Evolutionary conservation across 2,329 filamentous ascomycete genomes (phyloP).

Genomic region (Colletotrichum sp.): DNA sequence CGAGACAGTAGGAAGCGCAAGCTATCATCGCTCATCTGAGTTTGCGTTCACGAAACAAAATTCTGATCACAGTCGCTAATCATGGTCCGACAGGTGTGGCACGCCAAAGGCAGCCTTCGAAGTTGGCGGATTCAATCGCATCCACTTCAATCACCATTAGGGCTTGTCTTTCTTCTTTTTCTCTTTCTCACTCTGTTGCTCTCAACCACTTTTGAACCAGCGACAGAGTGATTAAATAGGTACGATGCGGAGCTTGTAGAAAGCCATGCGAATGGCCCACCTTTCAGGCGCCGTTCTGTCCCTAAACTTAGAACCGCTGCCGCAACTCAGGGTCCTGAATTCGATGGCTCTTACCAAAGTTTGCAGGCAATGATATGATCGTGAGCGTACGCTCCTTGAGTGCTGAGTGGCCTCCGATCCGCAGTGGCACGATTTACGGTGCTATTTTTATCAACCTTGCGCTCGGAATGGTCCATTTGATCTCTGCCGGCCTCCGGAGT

Average conservation of each 20-base stretch:
- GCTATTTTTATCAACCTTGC: not conserved
- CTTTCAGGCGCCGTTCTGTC: not conserved
- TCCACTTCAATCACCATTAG: not conserved
- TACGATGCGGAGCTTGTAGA: not conserved
- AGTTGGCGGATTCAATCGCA: not conserved
- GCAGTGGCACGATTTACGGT: not conserved
- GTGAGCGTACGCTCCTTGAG: not conserved
- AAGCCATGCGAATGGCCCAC: not conserved
- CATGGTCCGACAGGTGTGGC: not conserved
- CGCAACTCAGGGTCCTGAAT: not conserved
- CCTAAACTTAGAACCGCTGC: constrained; percentile 11
- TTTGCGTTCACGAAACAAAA: not conserved
- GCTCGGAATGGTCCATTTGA: not conserved
- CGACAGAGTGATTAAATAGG: not conserved
- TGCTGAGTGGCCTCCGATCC: not conserved
- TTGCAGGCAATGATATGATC: not conserved
- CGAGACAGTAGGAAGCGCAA: not conserved
- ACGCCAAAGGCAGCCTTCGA: not conserved
- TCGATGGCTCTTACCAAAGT: not conserved
- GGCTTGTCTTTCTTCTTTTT: not conserved
- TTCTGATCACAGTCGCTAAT: not conserved
- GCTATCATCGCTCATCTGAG: not conserved
- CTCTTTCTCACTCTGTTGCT: not conserved
- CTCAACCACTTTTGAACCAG: not conserved
- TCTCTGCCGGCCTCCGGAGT: not conserved